Base-by-base conservation (phyloP, 495 filamentous ascomycete genomes). In the Aeminium ludgeri region DNA sequence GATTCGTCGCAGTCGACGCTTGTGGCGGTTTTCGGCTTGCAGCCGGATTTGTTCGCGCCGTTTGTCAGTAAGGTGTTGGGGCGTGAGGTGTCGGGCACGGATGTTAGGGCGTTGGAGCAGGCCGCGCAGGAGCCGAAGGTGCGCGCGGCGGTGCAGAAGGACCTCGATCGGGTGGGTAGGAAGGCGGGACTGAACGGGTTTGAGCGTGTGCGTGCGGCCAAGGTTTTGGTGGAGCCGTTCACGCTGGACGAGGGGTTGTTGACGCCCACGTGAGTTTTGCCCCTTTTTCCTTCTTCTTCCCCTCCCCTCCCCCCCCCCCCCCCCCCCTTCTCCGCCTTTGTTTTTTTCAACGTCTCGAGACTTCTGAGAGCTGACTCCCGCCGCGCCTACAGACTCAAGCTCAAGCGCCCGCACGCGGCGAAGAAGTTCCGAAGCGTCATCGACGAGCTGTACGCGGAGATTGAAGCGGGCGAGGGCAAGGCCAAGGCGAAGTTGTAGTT, bases 191-290 rank as follows among this genome's bases (percentile, higher is more conserved):
- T 96, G 56, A 86, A 87, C 41, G 78, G 77, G 29, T 97, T 78
- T 50, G 89, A 97, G 70, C 68, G 74, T 37, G 79, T 96, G 16
- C 73, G 67, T 55, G 82, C 80, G 48, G 69, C 73, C 44, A 62
- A 78, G 43, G 60, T 97, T 38, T 73, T 80, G 53, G 40, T 94
- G 15, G 89, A 97, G 38, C 89, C 89, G 5, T 96, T 97, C 55
- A 81, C 76, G 7, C 76, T 96, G 48, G 89, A 95, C 49, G 96
- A 97, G 55, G 80, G 91, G 63, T 66, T 96, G 19, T 57, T 97
- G 59, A 97, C 89, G 12, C 89, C 89, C 11, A 97, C 89, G 86
- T 95, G 70, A 73, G 83, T 82, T 41, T 33, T 38, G n/a, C n/a
- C n/a, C n/a, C n/a, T n/a, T n/a, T n/a, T n/a, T n/a, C n/a, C n/a